A percentile compares a stretch with the other conserved stretches of the same genome.
phyloP scores from a whole-genome alignment of 768 basidiomycete species.

The Sistotremastrum suecicum region DNA sequence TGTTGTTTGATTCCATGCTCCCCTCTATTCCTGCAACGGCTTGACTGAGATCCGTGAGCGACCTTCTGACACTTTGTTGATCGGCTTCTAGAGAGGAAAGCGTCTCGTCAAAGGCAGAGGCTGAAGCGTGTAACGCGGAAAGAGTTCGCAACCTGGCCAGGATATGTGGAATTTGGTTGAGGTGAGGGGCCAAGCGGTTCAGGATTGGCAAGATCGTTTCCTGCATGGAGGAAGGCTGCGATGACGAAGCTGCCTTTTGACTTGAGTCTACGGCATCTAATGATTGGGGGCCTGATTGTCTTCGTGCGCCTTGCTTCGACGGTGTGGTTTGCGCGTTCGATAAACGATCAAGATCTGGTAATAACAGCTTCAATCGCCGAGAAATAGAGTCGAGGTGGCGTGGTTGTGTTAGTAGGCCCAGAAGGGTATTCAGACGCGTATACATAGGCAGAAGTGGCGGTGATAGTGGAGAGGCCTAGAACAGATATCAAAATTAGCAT shows the following conservation, averaged over 20 bases:
- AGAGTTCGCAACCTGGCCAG: conserved; percentile 80
- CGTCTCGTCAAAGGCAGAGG: conserved; percentile 59
- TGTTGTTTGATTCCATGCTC: conserved; percentile 62
- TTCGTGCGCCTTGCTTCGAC: conserved; percentile 17
- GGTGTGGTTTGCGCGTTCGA: conserved; percentile 24
- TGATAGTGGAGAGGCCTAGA: conserved; percentile 55
- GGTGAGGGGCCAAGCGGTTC: conserved; percentile 51
- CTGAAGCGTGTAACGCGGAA: conserved; percentile 66
- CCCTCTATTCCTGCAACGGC: conserved; percentile 62
- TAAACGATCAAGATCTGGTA: conserved; percentile 83
- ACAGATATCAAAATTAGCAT: not conserved
- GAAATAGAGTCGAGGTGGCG: conserved; percentile 94
- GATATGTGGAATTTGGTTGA: conserved; percentile 82
- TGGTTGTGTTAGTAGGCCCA: conserved; percentile 84
- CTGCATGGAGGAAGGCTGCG: conserved; percentile 21
- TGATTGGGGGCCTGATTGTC: conserved; percentile 23
- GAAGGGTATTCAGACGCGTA: conserved; percentile 68
- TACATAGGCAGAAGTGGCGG: conserved; percentile 74
- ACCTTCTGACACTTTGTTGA: conserved; percentile 47
- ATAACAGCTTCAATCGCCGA: conserved; percentile 78
- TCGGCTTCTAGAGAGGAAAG: conserved; percentile 58
- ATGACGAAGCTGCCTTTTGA: conserved; percentile 5
- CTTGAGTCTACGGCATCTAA: conserved; percentile 2
- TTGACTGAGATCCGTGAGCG: conserved; percentile 48
- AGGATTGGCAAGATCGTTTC: conserved; percentile 60